Conservation (phyloP, 2,329 filamentous ascomycete species). For the Neofusicoccum ribis region DNA sequence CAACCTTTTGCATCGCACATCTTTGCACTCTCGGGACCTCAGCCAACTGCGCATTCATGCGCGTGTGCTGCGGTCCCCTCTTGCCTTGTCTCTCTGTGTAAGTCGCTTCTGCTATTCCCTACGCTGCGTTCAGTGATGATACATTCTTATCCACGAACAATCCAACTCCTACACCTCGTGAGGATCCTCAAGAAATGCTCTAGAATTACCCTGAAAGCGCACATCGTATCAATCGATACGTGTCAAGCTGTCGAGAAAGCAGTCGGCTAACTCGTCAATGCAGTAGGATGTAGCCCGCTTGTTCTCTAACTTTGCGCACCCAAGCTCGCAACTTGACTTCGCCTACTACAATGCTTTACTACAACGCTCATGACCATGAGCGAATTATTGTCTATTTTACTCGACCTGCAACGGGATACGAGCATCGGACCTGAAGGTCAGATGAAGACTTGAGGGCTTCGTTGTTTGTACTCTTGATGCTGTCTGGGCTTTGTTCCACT, state of each 20-base stretch:
- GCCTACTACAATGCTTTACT: too few species aligned
- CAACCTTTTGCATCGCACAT: conserved; percentile 5
- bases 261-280: not conserved
- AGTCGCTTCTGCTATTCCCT: not conserved
- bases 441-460: not conserved
- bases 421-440: not conserved
- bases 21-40: not conserved
- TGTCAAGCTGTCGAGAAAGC: not conserved
- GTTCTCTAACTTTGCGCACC: not conserved
- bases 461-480: not conserved
- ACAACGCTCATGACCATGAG: not conserved
- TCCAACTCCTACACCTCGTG: conserved; percentile 59
- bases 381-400: too few species aligned
- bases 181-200: conserved; percentile 49
- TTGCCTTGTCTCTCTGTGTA: conserved; percentile 1
- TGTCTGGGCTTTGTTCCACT: too few species aligned
- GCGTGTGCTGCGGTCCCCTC: not conserved
- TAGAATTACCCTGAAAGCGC: conserved; percentile 59
- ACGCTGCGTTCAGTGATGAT: conserved; percentile 16
- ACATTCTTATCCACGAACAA: conserved; percentile 19
- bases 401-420: too few species aligned
- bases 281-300: not conserved
- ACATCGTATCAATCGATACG: not conserved
- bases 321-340: too few species aligned
- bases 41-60: not conserved